Evolutionary conservation across 371 early-diverging fungal species (phyloP), one percentile per base, ranked within the genome.

Genomic region (Mortierella sp.): DNA sequence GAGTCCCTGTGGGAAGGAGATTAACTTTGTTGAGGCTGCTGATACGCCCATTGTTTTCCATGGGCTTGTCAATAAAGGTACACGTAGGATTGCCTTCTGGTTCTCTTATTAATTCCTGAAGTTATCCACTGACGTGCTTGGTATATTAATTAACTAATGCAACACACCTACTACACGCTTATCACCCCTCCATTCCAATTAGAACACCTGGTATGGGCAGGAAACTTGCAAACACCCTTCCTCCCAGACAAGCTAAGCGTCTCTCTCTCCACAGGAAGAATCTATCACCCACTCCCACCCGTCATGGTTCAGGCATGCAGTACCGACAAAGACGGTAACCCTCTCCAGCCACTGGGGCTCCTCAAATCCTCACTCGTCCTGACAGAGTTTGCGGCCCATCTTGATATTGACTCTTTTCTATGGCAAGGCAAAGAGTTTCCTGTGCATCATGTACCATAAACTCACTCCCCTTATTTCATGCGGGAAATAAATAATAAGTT

Each of bases 11-110:
- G 87, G 80, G 31, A 80, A 78, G 54, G 87, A 86, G 42, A 72
- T 86, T 63, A 86, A 86, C 76, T 86, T 86, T 82, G 76, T 86
- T 5, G 82, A 86, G 65, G 80, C 83, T 19, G 87, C 80, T 9
- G 87, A 86, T 52, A 82, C 83, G 21, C 87, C 87, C 0, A 52
- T 86, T 3, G 83, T 82, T 55, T 86, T 80, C 48, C 87, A 86
- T 50, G 60, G 78, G 0, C 54, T 86, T 26, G 52, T 68, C 21
- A 11, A 42, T 11, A 42, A 68, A 38, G 42, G 68, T 68, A 42
- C 14, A 21, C 1, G 21, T 19, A 55, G 55, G 21, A 57, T 81
- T n/a, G 80, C 79, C 79, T 72, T 54, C 16, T 75, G 55, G 14
- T 11, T 44, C 10, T n/a, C n/a, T 31, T 34, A 1, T 4, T 58